phyloP scores from a whole-genome alignment of 306 rosid genomes.

The Pyrus communis region DNA sequence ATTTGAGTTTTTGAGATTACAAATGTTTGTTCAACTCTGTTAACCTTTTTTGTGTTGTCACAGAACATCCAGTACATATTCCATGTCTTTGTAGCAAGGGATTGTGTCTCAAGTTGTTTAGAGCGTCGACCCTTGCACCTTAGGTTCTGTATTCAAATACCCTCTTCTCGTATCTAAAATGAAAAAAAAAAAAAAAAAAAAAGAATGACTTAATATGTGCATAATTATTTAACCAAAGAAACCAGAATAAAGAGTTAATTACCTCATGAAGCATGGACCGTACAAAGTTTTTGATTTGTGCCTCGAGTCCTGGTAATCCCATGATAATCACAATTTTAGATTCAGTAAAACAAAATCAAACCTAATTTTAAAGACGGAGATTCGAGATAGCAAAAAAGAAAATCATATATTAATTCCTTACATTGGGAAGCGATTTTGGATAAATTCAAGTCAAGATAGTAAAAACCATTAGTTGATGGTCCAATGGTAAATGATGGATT shows the following conservation, averaged over 20 bases:
- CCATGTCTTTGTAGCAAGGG: neutral
- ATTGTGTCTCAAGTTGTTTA: no score
- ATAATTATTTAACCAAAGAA: no score
- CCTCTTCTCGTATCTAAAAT: no score
- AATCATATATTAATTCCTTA: neutral
- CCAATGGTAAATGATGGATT: no score
- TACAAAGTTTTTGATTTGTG: constrained; percentile 2
- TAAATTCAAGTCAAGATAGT: no score
- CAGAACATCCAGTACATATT: neutral
- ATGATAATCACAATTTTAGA: neutral
- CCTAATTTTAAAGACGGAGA: neutral
- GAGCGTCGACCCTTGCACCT: no score
- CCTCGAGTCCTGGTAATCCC: neutral
- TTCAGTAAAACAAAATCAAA: neutral
- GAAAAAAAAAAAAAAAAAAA: neutral
- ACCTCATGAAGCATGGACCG: constrained; percentile 16
- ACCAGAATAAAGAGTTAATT: neutral
- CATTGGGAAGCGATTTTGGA: neutral
- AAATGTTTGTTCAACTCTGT: no score
- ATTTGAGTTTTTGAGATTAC: no score
- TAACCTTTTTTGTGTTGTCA: no score
- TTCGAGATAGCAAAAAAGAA: neutral
- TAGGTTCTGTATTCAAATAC: no score
- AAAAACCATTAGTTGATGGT: no score
- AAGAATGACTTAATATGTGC: no score